A percentile compares a stretch with the other conserved stretches of the same genome.
Conservation (phyloP, 345 rosid genomes). For the Syzygium oleosum region DNA sequence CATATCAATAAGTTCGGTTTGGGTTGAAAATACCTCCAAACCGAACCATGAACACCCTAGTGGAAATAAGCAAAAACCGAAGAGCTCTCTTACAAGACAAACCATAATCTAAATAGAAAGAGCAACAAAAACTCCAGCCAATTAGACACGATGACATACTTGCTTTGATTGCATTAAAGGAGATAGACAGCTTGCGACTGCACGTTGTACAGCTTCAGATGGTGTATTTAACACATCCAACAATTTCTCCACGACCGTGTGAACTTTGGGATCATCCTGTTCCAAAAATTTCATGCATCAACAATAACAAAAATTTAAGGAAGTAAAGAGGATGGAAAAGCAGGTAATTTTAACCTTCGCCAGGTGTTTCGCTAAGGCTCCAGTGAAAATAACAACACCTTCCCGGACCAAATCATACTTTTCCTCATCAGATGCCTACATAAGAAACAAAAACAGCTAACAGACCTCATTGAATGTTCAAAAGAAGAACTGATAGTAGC, state of each 20-base stretch:
- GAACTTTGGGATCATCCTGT: conserved; percentile 98
- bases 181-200: conserved; percentile 81
- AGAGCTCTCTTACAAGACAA: neutral
- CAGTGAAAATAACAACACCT: conserved; percentile 95
- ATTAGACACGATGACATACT: conserved; percentile 28
- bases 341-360: conserved; percentile 47
- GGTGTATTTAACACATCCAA: conserved; percentile 96
- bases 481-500: neutral
- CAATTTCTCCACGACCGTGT: conserved; percentile 84
- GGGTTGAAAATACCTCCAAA: neutral
- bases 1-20: neutral
- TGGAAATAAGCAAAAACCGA: neutral
- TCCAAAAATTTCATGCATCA: neutral
- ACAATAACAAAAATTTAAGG: neutral
- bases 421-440: conserved; percentile 86
- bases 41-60: neutral
- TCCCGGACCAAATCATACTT: conserved; percentile 94
- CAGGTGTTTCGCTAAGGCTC: conserved; percentile 91
- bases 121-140: neutral
- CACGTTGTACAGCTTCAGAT: conserved; percentile 98
- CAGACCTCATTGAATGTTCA: neutral
- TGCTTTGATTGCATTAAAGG: conserved; percentile 79
- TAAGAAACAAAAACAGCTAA: neutral
- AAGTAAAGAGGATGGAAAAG: neutral
- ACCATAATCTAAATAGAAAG: neutral